Evolutionary conservation across 75 land plant species (phyloP), one percentile per base, ranked within the genome.

Genomic region (Pseudotsuga menziesii): DNA sequence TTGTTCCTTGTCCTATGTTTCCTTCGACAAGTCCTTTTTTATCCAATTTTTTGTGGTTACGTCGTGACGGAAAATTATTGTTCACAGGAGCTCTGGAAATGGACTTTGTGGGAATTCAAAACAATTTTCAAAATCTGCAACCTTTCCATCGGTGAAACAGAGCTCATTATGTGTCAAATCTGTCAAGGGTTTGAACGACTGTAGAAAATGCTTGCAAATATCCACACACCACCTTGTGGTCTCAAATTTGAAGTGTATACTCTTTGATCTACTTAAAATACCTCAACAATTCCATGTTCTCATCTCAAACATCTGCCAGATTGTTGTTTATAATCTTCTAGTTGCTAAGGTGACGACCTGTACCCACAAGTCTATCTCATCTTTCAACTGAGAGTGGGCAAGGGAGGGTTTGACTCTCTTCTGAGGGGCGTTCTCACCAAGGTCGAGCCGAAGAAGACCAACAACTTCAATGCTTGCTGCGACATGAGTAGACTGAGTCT

Each of bases 371-470:
- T 82, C 58, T 19, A 75, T 32, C 66, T 96, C 32, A 36, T 83
- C n/a, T 77, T 83, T 25, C 91, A 89, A 0, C 84, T 96, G 54
- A 79, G 78, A 35, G 99, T 92, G 17, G 98, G 99, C 11, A 97
- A 97, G 83, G 99, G 99, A 17, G 99, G 99, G 67, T 97, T 97
- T 44, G 99, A 98, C 4, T 97, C 99, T 3, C 85, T 97, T 5
- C 94, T 97, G 7, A 83, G 99, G 12, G 98, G 96, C 22, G 98
- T 95, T 8, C 96, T 89, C 22, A 91, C 99, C 11, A 97, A 97
- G 81, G 99, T 95, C 9, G 93, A 98, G 32, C 98, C 94, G 88
- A 97, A 97, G 91, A 97, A 97, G 88, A 97, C 98, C n/a, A 97
- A 84, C 72, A 97, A 97, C 57, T 89, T 89, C 56, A 98, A 97